Conservation (phyloP, 805 yeast species). For the Suhomyces kilbournensis region DNA sequence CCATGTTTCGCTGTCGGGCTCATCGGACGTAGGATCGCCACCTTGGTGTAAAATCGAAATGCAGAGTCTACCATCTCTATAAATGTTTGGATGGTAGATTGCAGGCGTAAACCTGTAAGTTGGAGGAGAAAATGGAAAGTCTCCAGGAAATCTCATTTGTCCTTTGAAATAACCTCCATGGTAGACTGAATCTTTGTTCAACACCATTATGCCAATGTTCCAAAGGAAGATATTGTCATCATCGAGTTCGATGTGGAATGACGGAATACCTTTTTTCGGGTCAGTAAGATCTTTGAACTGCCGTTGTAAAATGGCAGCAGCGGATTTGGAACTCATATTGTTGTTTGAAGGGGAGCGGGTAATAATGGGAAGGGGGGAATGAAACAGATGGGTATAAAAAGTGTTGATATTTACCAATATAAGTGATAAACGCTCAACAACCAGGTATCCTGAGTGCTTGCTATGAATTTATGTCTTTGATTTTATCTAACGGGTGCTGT, state of each 20-base stretch:
- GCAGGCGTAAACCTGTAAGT: constrained; percentile 89
- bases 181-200: constrained; percentile 83
- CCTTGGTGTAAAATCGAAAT: constrained; percentile 89
- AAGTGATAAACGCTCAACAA: background rate
- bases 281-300: constrained; percentile 92
- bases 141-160: constrained; percentile 88
- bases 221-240: constrained; percentile 57
- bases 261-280: constrained; percentile 69
- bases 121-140: constrained; percentile 92
- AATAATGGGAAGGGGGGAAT: background rate
- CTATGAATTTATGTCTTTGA: background rate
- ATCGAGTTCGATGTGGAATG: constrained; percentile 62
- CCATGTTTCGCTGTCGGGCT: constrained; percentile 94
- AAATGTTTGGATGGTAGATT: constrained; percentile 92
- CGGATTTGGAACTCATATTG: constrained; percentile 50
- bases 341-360: background rate
- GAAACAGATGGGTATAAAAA: background rate
- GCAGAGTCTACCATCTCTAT: constrained; percentile 89
- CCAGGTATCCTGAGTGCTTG: background rate
- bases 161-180: constrained; percentile 95
- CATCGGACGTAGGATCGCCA: constrained; percentile 87
- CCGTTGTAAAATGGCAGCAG: constrained; percentile 84
- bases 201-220: constrained; percentile 92
- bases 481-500: background rate
- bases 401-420: background rate